Evolutionary conservation across 768 basidiomycete species (phyloP).

Genomic region (Boletus pseudo-olivaceus): DNA sequence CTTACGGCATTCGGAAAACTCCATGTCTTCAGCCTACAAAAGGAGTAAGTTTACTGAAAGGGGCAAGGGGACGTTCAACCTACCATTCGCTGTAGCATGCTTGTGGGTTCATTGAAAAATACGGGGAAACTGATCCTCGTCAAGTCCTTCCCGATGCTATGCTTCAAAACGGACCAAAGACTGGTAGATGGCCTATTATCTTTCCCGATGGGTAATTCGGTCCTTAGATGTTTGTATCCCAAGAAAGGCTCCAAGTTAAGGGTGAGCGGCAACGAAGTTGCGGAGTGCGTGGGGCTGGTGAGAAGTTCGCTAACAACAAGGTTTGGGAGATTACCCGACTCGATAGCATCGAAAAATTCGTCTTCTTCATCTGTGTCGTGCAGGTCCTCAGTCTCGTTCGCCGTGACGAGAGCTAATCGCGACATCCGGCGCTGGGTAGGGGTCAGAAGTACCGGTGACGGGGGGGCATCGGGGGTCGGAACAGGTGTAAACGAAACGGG

Average conservation of each 20-base stretch:
- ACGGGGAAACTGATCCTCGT: constrained; percentile 96
- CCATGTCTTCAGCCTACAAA: constrained; percentile 87
- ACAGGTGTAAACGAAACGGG: constrained; percentile 6
- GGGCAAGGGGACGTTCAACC: constrained; percentile 16
- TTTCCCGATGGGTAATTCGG: constrained; percentile 53
- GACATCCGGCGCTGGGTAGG: constrained; percentile 22
- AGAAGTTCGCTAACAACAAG: constrained; percentile 66
- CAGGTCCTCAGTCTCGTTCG: constrained; percentile 33
- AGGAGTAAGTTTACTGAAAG: background rate
- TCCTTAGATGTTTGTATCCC: constrained; percentile 66
- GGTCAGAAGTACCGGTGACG: constrained; percentile 14
- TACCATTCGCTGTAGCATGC: constrained; percentile 95
- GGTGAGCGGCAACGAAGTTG: constrained; percentile 32
- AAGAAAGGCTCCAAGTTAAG: constrained; percentile 49
- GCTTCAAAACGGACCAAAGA: constrained; percentile 93
- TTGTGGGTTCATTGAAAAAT: constrained; percentile 90
- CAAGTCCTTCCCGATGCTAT: constrained; percentile 93
- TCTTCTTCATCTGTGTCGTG: constrained; percentile 78
- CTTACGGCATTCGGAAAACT: constrained; percentile 89
- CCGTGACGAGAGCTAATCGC: constrained; percentile 7
- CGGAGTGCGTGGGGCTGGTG: constrained; percentile 40
- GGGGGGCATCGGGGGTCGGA: constrained; percentile 1
- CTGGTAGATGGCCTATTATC: constrained; percentile 87
- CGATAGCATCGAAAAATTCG: constrained; percentile 98
- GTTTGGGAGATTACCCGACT: constrained; percentile 73